Percentiles rank a stretch among this genome's conserved stretches.
Evolutionary conservation across 106 monocot genomes (phyloP).

Genomic region (Ottelia alismoides): DNA sequence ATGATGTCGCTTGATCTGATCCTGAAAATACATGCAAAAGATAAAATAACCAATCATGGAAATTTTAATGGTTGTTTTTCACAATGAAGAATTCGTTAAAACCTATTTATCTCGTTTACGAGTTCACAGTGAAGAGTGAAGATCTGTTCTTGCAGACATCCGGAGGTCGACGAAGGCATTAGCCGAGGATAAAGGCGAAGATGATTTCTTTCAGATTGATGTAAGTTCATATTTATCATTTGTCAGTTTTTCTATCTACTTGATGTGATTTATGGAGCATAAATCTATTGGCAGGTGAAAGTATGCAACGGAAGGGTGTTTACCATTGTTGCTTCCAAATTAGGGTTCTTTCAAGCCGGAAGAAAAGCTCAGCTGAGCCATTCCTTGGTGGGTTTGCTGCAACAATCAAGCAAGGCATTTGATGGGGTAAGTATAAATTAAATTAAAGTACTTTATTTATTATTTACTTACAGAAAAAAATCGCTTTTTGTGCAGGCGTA

Average conservation of each 20-base stretch:
- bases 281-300: conserved; percentile 71
- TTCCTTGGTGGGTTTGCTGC: conserved; percentile 73
- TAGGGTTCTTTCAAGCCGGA: conserved; percentile 59
- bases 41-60: too few relatives aligned
- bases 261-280: too few relatives aligned
- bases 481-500: conserved; percentile 89
- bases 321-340: conserved; percentile 42
- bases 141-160: conserved; percentile 56
- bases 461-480: too few relatives aligned
- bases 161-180: conserved; percentile 37
- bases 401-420: conserved; percentile 77
- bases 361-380: conserved; percentile 30
- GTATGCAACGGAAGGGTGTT: conserved; percentile 84
- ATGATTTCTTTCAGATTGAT: conserved; percentile 76
- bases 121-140: too few relatives aligned
- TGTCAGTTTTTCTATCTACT: too few relatives aligned
- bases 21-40: too few relatives aligned
- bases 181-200: conserved; percentile 44
- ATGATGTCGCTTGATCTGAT: too few relatives aligned
- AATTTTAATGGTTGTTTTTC: too few relatives aligned
- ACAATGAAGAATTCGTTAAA: too few relatives aligned
- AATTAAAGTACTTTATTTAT: too few relatives aligned
- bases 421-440: conserved; percentile 73
- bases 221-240: too few relatives aligned
- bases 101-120: too few relatives aligned